Evolutionary conservation across 2,329 filamentous ascomycete genomes (phyloP), one percentile per base, ranked within the genome.

Genomic region (Cercospora sojina): DNA sequence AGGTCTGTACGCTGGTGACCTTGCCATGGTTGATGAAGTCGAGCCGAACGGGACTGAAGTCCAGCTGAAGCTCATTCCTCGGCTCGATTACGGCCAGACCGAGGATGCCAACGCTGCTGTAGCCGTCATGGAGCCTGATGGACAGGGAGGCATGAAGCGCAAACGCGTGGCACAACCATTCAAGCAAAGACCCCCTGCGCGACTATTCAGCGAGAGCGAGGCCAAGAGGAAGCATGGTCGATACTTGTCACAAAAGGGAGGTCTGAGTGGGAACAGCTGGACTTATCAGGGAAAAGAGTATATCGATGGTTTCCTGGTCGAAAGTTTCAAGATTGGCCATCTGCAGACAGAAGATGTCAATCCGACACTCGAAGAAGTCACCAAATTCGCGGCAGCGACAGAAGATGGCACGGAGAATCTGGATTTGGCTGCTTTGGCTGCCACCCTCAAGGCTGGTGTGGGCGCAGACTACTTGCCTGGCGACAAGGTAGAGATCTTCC

Each of bases 401-500:
- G 93, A 96, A 70, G 95, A 98, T 77, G 95, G 95, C 18, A 93
- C 92, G 0, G 93, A 97, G 74, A 96, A 96, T 70, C 85, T 99
- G 38, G 95, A 99, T 80, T 85, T 99, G 51, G 91, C 93, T 74
- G 93, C 94, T 1, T 84, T 99, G 62, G 93, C 94, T 8, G 91
- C 93, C 58, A 97, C 92, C 71, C 83, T 98, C 62, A 97, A 96
- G 77, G 91, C 92, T 66, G 91, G 88, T 71, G 91, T 91, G 67
- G 88, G 89, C 8, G 90, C 93, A 35, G 90, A 91, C 3, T 99
- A 97, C 75, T 86, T 96, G 5, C 91, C 93, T 3, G 96, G 96
- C 35, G 95, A 99, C 77, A 88, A 93, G n/a, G 93, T 99, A 23
- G 94, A 98, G 79, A 92, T 99, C 51, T 98, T 93, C 78, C 89